Percentiles rank a stretch among this genome's conserved stretches.
Evolutionary conservation across 2,329 filamentous ascomycete genomes (phyloP).

Genomic region (Fusarium algeriense): DNA sequence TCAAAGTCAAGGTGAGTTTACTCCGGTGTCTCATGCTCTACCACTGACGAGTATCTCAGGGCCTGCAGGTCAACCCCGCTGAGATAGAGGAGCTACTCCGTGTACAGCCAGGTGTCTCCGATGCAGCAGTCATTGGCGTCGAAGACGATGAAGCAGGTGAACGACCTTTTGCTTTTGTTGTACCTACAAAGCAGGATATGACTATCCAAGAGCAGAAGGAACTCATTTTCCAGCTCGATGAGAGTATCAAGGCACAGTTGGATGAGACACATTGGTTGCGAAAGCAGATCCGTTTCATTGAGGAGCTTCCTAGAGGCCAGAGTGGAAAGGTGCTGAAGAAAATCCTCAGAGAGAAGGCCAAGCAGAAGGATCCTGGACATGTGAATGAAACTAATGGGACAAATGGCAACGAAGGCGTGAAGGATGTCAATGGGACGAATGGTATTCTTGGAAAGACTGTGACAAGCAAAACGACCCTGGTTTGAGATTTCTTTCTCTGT

Average conservation of each 20-base stretch:
- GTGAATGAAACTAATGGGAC: neutral
- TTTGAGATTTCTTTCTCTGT: neutral
- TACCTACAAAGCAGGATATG: neutral
- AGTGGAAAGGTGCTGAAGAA: neutral
- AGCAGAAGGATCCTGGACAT: neutral
- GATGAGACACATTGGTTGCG: neutral
- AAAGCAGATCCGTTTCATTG: neutral
- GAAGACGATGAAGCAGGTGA: neutral
- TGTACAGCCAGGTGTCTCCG: neutral
- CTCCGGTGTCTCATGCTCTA: neutral
- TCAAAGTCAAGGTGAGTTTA: constrained; percentile 2
- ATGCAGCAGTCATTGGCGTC: neutral
- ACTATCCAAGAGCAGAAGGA: neutral
- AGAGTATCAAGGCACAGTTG: neutral
- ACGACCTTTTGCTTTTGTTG: neutral
- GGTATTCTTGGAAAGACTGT: neutral
- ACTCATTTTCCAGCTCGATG: neutral
- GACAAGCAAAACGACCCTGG: neutral
- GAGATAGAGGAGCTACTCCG: neutral
- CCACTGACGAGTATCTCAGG: neutral
- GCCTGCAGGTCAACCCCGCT: neutral
- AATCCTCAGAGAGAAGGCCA: neutral
- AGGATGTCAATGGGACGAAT: neutral
- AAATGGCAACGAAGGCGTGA: neutral
- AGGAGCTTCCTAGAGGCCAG: neutral